Base-by-base conservation (phyloP, 805 yeast genomes). In the Candida manassasensis region DNA sequence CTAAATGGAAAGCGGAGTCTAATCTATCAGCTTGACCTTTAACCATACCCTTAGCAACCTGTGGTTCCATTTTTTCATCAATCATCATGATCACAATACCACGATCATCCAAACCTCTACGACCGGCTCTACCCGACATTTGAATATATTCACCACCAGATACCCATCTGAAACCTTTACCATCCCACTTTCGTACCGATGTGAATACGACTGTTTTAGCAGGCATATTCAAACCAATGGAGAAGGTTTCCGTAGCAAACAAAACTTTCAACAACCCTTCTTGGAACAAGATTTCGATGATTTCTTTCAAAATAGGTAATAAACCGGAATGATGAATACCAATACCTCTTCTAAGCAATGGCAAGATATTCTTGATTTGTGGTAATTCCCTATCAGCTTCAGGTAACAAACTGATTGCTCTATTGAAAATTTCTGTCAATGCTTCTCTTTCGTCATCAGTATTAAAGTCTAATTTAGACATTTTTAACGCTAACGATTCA, bases 31-130 rank as follows among this genome's bases (percentile, higher is more conserved):
- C 97, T 54, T 88, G 96, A 55, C 99, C 99, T 59, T 90, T 90
- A 15, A 93, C 98, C 99, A 93, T 93, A 2, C 97, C 97, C 57
- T 93, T 93, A 14, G 98, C 98, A 28, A 93, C 96, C 50, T 89
- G 94, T 3, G 99, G 98, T 59, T 93, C 98, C 99, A 93, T 93
- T 54, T 93, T 93, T 57, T 93, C 97, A 57, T 93, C 97, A 58
- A 93, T 88, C 99, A 93, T 93, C 93, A 93, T 85, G 47, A 93
- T 93, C 33, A 93, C 99, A 60, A 93, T 88, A 66, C 99, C 99
- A 59, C 98, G 83, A 59, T 93, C 98, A 73, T 93, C 99, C 49
- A 93, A 75, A 55, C 99, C 99, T 74, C 98, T 85, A 72, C 98
- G 89, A 50, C 99, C 99, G 15, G 99, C 99, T 63, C 99, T 81